Conservation (phyloP, 371 early-diverging fungal species). For the Actinomucor elegans region DNA sequence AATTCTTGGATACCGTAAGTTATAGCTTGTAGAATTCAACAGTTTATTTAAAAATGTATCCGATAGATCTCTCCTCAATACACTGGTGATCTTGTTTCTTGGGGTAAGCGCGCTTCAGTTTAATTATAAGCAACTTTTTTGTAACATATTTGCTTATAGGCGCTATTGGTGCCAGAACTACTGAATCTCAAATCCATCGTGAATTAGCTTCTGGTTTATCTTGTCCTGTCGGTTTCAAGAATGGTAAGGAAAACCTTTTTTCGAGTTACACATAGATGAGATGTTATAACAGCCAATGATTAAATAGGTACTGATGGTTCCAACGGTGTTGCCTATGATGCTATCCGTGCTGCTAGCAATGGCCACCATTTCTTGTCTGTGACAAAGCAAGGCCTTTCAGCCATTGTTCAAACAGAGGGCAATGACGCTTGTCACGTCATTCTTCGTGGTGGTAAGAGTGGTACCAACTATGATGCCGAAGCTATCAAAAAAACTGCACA, state of each 20-base stretch:
- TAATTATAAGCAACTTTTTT: too few relatives aligned
- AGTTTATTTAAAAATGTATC: too few relatives aligned
- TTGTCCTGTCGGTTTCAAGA: conserved; percentile 95
- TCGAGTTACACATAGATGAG: background rate
- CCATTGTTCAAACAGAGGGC: conserved; percentile 86
- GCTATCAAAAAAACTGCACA: conserved; percentile 61
- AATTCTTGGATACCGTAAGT: conserved; percentile 69
- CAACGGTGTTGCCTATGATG: conserved; percentile 85
- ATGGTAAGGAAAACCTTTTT: too few relatives aligned
- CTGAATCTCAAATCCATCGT: conserved; percentile 89
- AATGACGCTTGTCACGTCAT: conserved; percentile 82
- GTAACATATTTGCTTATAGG: conserved; percentile 24
- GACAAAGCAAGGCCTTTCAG: conserved; percentile 91
- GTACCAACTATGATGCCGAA: conserved; percentile 87
- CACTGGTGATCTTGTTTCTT: conserved; percentile 75
- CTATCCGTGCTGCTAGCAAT: conserved; percentile 82
- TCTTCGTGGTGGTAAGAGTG: conserved; percentile 84
- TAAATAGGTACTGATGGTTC: conserved; percentile 76
- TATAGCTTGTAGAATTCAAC: too few relatives aligned
- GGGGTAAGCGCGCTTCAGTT: conserved; percentile 60
- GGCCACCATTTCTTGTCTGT: conserved; percentile 95
- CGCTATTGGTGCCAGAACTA: conserved; percentile 92
- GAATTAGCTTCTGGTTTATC: conserved; percentile 91
- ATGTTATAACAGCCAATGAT: background rate
- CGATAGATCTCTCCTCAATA: conserved; percentile 80